Conservation (phyloP, 2,329 filamentous ascomycete species). For the Niveomyces coronatus region DNA sequence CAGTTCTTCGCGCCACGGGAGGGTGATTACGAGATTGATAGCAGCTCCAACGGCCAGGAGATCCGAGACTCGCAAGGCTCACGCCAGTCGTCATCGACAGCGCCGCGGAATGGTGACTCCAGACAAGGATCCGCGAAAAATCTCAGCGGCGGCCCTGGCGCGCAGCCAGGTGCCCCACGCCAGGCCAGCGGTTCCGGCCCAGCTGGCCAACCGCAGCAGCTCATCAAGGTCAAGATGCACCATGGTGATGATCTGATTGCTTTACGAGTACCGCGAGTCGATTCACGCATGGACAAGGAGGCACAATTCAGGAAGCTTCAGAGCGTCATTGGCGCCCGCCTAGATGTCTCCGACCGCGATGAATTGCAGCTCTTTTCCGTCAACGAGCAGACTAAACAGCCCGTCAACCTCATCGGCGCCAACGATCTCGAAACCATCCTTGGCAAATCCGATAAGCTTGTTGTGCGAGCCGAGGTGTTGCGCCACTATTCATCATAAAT, state of each 20-base stretch:
- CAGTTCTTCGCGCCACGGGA: conserved; percentile 84
- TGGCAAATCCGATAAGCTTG: conserved; percentile 76
- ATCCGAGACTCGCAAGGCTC: conserved; percentile 66
- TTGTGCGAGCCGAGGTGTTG: conserved; percentile 54
- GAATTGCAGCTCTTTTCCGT: conserved; percentile 74
- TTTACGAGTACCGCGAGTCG: conserved; percentile 63
- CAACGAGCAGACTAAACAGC: conserved; percentile 69
- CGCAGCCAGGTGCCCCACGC: conserved; percentile 40
- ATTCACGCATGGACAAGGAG: conserved; percentile 30
- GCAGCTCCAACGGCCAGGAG: conserved; percentile 59
- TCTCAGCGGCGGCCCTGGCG: conserved; percentile 47
- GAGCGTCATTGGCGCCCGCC: conserved; percentile 73
- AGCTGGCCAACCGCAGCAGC: conserved; percentile 22
- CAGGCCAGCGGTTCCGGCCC: conserved; percentile 26
- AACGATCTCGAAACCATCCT: conserved; percentile 73
- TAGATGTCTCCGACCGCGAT: conserved; percentile 61
- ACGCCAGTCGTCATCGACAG: conserved; percentile 54
- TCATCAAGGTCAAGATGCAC: conserved; percentile 89
- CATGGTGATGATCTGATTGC: conserved; percentile 88
- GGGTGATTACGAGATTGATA: conserved; percentile 88
- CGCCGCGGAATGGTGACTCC: conserved; percentile 49
- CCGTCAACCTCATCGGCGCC: conserved; percentile 66
- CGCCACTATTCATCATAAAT: too few species aligned
- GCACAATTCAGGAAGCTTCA: conserved; percentile 69
- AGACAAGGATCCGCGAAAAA: conserved; percentile 56